Evolutionary conservation across 2,329 filamentous ascomycete genomes (phyloP).

Genomic region (Fusarium sp.): DNA sequence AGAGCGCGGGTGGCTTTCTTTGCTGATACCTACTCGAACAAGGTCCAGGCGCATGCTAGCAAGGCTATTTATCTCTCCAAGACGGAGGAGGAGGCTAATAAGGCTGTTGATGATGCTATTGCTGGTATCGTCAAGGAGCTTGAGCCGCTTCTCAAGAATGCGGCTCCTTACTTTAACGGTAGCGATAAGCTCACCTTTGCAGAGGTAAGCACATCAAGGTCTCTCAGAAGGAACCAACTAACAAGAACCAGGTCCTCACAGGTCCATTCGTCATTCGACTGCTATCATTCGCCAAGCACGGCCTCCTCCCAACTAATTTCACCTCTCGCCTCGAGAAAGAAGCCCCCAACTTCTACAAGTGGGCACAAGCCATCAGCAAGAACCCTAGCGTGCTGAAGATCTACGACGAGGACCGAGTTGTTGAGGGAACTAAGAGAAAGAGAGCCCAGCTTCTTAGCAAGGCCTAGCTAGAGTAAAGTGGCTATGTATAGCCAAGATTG

Average conservation of each 20-base stretch:
- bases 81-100: slow-evolving; percentile 63
- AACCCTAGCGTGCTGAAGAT: slow-evolving; percentile 76
- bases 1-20: slow-evolving; percentile 80
- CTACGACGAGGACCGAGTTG: slow-evolving; percentile 63
- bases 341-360: slow-evolving; percentile 76
- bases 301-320: slow-evolving; percentile 64
- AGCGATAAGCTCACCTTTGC: slow-evolving; percentile 75
- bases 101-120: slow-evolving; percentile 63
- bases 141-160: slow-evolving; percentile 73
- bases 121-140: slow-evolving; percentile 74
- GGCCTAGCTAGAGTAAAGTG: slow-evolving; percentile 8
- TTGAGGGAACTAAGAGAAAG: slow-evolving; percentile 35
- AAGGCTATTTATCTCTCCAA: slow-evolving; percentile 60
- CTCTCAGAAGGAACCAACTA: neutral
- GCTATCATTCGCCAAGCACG: slow-evolving; percentile 65
- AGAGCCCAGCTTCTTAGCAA: slow-evolving; percentile 30
- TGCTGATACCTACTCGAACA: slow-evolving; percentile 73
- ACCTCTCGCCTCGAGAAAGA: slow-evolving; percentile 61
- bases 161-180: slow-evolving; percentile 73
- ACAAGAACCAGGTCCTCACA: slow-evolving; percentile 63
- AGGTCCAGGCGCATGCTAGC: slow-evolving; percentile 64
- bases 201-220: slow-evolving; percentile 67
- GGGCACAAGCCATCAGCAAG: slow-evolving; percentile 70
- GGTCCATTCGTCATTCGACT: slow-evolving; percentile 76
- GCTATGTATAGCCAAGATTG: slow-evolving; percentile 9